These are phyloP conservation scores for Xylariaceae sp. DNA, from an alignment of 2,329 filamentous ascomycete genomes.

Conservation along the genomic window DNA sequence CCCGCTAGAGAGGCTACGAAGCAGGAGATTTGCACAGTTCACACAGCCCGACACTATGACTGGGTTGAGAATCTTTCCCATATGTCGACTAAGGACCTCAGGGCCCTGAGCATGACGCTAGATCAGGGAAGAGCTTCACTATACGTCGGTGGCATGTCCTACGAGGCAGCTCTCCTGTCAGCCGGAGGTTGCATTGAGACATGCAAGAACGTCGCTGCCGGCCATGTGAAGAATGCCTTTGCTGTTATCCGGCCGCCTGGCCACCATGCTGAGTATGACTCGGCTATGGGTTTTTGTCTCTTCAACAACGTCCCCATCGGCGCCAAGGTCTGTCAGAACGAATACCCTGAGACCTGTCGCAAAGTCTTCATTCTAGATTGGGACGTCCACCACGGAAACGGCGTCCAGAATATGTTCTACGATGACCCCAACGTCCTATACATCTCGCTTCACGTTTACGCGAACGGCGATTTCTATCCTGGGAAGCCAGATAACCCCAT, in stretches of 20 bases:
- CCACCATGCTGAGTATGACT: slow-evolving; percentile 88
- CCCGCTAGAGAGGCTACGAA: slow-evolving; percentile 76
- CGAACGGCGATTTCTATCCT: slow-evolving; percentile 85
- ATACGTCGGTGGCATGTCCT: slow-evolving; percentile 84
- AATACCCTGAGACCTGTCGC: slow-evolving; percentile 79
- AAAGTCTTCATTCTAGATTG: slow-evolving; percentile 95
- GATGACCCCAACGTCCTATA: slow-evolving; percentile 93
- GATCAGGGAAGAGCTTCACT: slow-evolving; percentile 75
- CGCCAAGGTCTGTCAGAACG: slow-evolving; percentile 81
- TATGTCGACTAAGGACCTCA: slow-evolving; percentile 68
- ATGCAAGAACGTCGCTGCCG: slow-evolving; percentile 84
- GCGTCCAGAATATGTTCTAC: slow-evolving; percentile 96
- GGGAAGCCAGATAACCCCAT: slow-evolving; percentile 63
- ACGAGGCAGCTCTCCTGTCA: slow-evolving; percentile 79
- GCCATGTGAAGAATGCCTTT: slow-evolving; percentile 90
- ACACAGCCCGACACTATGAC: slow-evolving; percentile 75
- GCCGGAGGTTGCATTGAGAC: slow-evolving; percentile 95
- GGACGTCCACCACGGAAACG: slow-evolving; percentile 85
- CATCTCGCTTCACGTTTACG: slow-evolving; percentile 90
- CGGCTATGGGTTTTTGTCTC: slow-evolving; percentile 92
- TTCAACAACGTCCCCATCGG: slow-evolving; percentile 98
- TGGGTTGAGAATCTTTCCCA: slow-evolving; percentile 71
- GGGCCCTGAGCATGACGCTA: slow-evolving; percentile 65
- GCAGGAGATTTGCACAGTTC: slow-evolving; percentile 81
- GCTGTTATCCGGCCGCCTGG: slow-evolving; percentile 94